Percentiles rank a stretch among this genome's conserved stretches.
Conservation (phyloP, 768 basidiomycete species). For the Boletus reticuloceps region DNA sequence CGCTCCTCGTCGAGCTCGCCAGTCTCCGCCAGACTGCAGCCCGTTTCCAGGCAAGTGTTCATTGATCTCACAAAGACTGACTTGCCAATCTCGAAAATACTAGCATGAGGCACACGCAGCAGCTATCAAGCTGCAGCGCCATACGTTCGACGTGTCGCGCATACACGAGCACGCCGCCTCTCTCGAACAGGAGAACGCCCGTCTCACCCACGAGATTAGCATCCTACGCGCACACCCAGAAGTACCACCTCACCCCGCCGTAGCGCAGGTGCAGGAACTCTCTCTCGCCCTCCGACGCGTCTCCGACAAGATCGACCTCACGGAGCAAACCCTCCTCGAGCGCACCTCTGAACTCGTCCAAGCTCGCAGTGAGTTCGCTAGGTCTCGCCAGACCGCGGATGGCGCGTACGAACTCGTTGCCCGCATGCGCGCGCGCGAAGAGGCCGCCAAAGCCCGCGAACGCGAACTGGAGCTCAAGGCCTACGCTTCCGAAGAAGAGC, state of each 20-base stretch:
- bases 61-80: neutral
- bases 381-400: slow-evolving; percentile 43
- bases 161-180: slow-evolving; percentile 15
- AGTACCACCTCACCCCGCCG: slow-evolving; percentile 36
- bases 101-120: slow-evolving; percentile 70
- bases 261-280: slow-evolving; percentile 48
- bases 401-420: slow-evolving; percentile 56
- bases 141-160: slow-evolving; percentile 49
- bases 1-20: slow-evolving; percentile 47
- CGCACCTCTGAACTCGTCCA: slow-evolving; percentile 48
- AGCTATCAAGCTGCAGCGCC: slow-evolving; percentile 65
- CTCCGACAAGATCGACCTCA: slow-evolving; percentile 62
- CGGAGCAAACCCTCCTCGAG: slow-evolving; percentile 52
- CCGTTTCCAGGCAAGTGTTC: slow-evolving; percentile 45
- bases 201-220: slow-evolving; percentile 53
- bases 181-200: slow-evolving; percentile 59
- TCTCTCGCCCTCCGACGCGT: slow-evolving; percentile 66
- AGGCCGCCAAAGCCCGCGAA: slow-evolving; percentile 49
- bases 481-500: slow-evolving; percentile 52
- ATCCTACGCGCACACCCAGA: slow-evolving; percentile 55
- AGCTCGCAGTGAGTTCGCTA: slow-evolving; percentile 42
- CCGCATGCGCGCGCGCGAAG: slow-evolving; percentile 51
- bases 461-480: slow-evolving; percentile 46
- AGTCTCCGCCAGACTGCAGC: slow-evolving; percentile 45
- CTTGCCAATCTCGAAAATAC: neutral